Base-by-base conservation (phyloP, 768 basidiomycete species). In the Mycena crocata region DNA sequence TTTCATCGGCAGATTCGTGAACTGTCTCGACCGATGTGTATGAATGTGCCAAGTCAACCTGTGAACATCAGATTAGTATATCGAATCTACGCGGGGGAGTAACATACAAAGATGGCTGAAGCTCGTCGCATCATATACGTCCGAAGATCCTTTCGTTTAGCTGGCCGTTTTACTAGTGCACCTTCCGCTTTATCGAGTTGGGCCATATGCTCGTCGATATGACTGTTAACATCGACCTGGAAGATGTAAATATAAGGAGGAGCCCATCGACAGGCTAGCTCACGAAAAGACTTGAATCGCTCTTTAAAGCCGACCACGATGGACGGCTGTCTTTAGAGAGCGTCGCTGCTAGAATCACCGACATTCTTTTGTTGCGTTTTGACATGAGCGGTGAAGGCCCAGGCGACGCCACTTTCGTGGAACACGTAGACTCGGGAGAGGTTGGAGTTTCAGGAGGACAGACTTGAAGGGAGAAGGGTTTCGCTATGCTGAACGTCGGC, bases 201-300 rank as follows among this genome's bases (percentile, higher is more conserved):
- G 31, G 46, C 10, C 69, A 70, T 66, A 23, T 61, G 69, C 48
- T 70, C 68, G 56, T 61, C 63, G 24, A 65, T 44, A 51, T 61
- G 46, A 24, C 58, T 72, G 34, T 48, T 65, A 34, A 70, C 63
- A 62, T 72, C 67, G 26, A 72, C 69, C 71, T 72, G 56, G 7
- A 26, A 42, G 23, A 54, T n/a, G 15, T 30, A 44, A 37, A 31
- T 21, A 31, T 39, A 48, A 52, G 44, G 37, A 40, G 9, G n/a
- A 13, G 19, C 26, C n/a, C 23, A 44, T 31, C 14, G 24, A 15
- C 19, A 45, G 23, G n/a, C 8, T 10, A 19, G 31, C 66, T 45
- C 24, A 72, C 71, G 44, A 64, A 72, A 57, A 69, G 66, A 23
- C 68, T 72, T 21, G 71, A 72, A 54, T 69, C 45, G 15, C 68